Base-by-base conservation (phyloP, 2,329 filamentous ascomycete species). In the Colletotrichum magnum region DNA sequence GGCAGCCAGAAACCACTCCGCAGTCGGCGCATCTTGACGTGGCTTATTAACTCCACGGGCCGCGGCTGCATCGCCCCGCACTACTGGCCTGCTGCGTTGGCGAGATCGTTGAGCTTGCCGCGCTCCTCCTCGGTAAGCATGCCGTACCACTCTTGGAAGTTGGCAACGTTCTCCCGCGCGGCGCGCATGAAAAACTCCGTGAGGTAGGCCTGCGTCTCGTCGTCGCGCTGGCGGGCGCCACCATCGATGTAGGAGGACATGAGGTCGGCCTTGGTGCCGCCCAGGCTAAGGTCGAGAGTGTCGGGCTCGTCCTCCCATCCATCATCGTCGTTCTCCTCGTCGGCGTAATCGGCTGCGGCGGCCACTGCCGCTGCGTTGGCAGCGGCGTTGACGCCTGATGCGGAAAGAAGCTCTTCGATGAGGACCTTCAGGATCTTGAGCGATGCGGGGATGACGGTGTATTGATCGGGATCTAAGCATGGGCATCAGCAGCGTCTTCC, bases 381-480 rank as follows among this genome's bases (percentile, higher is more conserved):
- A 58, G 90, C 87, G 57, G 83, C 83, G 69, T 85, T 82, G n/a
- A 83, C 81, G 26, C 93, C 94, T 5, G 93, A 91, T 2, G 94
- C 94, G 0, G 93, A 94, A 6, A 93, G 86, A 3, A 99, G 89
- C 82, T 99, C 96, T 77, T 97, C 94, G 54, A 98, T 92, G 9
- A 99, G 89, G 4, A 98, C 92, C 84, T 99, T 99, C 81, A 98
- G 84, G 70, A 99, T 98, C 84, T 99, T 99, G 77, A 99, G 87
- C 1, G 94, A 91, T 0, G 95, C 95, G 0, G 95, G 90, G 68
- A 99, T 90, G 69, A 93, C 89, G 6, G 94, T 98, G 83, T 92
- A 98, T 78, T 92, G 91, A 78, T 98, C 95, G 16, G 96, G 96
- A 78, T 95, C 91, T 93, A 39, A 32, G 13, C 18, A 15, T 2